phyloP scores from a whole-genome alignment of 1,284 basidiomycete species.

The Hypsizygus ulmarius region DNA sequence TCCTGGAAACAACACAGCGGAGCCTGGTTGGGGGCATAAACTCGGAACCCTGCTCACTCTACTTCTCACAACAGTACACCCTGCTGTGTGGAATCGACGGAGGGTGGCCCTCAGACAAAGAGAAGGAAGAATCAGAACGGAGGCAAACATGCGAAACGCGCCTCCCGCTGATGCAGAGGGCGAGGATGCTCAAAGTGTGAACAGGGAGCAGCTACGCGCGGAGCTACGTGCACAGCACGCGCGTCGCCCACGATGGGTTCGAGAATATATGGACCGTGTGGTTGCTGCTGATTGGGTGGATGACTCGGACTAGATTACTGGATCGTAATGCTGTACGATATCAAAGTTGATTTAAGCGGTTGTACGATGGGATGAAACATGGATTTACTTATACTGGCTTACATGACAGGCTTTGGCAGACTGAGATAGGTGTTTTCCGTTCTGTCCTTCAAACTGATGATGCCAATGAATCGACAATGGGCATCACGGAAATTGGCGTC shows the following conservation, averaged over 20 bases:
- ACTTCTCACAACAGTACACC: constrained; percentile 59
- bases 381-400: not conserved
- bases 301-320: constrained; percentile 45
- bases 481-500: not conserved
- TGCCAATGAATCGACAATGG: too few relatives aligned
- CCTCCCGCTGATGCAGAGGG: constrained; percentile 28
- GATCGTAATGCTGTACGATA: too few relatives aligned
- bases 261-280: constrained; percentile 63
- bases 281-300: constrained; percentile 68
- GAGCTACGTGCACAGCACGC: constrained; percentile 47
- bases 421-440: too few relatives aligned
- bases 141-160: constrained; percentile 51
- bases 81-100: constrained; percentile 73
- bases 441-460: not conserved
- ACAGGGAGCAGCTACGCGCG: constrained; percentile 34
- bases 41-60: constrained; percentile 53
- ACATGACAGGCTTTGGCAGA: too few relatives aligned
- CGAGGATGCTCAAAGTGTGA: constrained; percentile 31
- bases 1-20: constrained; percentile 29
- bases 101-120: constrained; percentile 55
- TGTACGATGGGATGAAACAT: constrained; percentile 13
- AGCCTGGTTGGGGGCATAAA: constrained; percentile 51
- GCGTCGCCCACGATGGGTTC: constrained; percentile 60
- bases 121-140: constrained; percentile 67
- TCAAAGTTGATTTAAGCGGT: too few relatives aligned